Percentiles rank a stretch among this genome's conserved stretches.
Conservation (phyloP, 257 asterid genomes). For the Lycium ferocissimum region DNA sequence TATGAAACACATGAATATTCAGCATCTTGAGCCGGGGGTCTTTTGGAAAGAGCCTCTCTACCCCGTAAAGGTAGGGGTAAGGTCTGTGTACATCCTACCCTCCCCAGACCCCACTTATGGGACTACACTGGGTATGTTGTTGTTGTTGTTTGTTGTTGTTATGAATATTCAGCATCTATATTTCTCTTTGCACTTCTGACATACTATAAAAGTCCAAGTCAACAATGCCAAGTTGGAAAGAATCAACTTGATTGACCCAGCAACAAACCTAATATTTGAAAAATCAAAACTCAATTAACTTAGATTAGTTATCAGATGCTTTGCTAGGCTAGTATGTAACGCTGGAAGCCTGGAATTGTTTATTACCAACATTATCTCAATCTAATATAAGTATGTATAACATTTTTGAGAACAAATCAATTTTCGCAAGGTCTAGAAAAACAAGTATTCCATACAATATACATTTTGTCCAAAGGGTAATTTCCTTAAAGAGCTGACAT, state of each 20-base stretch:
- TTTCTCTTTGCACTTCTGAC: not conserved
- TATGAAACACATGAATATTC: too few relatives aligned
- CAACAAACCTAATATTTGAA: not conserved
- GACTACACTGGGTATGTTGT: too few relatives aligned
- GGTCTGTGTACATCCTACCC: too few relatives aligned
- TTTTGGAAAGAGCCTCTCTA: too few relatives aligned
- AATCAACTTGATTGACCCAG: not conserved
- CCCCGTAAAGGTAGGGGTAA: too few relatives aligned
- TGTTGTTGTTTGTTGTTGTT: too few relatives aligned
- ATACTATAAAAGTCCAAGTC: not conserved
- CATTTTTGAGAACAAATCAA: not conserved
- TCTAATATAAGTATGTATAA: not conserved
- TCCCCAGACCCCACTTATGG: too few relatives aligned
- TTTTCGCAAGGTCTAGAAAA: not conserved
- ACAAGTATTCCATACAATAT: not conserved
- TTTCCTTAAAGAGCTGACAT: not conserved
- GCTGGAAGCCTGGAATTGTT: not conserved
- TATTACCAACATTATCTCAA: not conserved
- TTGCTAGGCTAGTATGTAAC: not conserved
- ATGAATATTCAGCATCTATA: not conserved
- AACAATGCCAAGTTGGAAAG: constrained; percentile 19
- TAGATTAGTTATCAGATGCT: constrained; percentile 18
- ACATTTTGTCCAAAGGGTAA: not conserved
- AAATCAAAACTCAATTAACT: not conserved
- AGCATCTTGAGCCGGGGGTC: too few relatives aligned